phyloP scores from a whole-genome alignment of 768 basidiomycete species.

The Exidia glandulosa region DNA sequence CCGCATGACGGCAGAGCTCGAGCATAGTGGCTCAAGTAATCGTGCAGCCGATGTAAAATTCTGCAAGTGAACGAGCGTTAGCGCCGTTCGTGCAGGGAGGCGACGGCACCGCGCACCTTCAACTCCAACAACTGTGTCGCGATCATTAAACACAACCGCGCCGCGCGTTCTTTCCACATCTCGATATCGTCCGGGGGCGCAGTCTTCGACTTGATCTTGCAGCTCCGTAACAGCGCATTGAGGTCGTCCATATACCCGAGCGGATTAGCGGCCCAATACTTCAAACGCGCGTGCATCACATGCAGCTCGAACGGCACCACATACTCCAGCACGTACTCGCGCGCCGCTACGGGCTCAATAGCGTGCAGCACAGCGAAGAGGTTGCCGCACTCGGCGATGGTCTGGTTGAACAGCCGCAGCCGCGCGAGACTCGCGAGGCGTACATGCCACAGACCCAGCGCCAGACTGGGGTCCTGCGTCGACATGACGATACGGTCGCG shows the following conservation, averaged over 20 bases:
- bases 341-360: constrained; percentile 41
- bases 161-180: constrained; percentile 80
- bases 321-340: constrained; percentile 47
- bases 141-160: constrained; percentile 64
- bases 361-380: constrained; percentile 60
- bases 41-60: constrained; percentile 59
- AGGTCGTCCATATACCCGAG: constrained; percentile 73
- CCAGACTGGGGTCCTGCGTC: constrained; percentile 54
- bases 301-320: constrained; percentile 46
- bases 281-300: constrained; percentile 62
- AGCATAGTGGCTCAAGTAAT: constrained; percentile 58
- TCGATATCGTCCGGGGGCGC: constrained; percentile 17
- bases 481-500: constrained; percentile 61
- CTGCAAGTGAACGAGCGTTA: constrained; percentile 22
- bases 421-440: constrained; percentile 70
- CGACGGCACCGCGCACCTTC: constrained; percentile 40
- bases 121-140: constrained; percentile 78
- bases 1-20: constrained; percentile 43
- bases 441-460: constrained; percentile 73
- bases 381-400: constrained; percentile 74
- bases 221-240: constrained; percentile 46
- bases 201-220: constrained; percentile 32
- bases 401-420: constrained; percentile 76
- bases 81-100: not conserved
- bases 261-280: constrained; percentile 74